phyloP scores from a whole-genome alignment of 352 stramenopile genomes.

The Poterioochromonas sp. region DNA sequence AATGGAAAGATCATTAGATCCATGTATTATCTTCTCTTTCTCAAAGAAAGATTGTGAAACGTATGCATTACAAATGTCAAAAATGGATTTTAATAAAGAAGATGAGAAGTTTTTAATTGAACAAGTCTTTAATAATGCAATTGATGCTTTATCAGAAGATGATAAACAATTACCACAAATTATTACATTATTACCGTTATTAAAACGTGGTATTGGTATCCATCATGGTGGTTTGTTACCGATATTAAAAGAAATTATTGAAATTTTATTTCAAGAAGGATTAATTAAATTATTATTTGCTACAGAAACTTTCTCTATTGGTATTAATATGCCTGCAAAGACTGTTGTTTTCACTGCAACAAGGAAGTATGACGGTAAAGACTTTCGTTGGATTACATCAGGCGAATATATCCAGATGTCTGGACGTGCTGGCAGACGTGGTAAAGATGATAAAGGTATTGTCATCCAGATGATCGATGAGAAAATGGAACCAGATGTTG shows the following conservation, averaged over 20 bases:
- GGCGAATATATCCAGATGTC: conserved; percentile 84
- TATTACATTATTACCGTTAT: conserved; percentile 85
- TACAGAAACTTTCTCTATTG: conserved; percentile 98
- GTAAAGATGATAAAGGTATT: conserved; percentile 90
- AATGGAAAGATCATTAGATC: conserved; percentile 88
- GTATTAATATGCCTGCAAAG: conserved; percentile 97
- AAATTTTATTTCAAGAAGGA: conserved; percentile 83
- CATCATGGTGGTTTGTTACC: conserved; percentile 91
- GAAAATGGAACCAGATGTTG: conserved; percentile 93
- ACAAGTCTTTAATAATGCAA: conserved; percentile 92
- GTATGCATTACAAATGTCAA: conserved; percentile 54
- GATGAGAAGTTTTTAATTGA: conserved; percentile 94
- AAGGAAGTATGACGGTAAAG: conserved; percentile 92
- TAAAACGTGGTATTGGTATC: conserved; percentile 88
- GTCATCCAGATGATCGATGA: conserved; percentile 97
- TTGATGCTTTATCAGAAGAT: conserved; percentile 88
- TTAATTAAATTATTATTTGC: conserved; percentile 75
- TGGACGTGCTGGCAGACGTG: conserved; percentile 88
- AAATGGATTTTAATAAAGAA: conserved; percentile 85
- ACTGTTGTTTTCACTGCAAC: conserved; percentile 94
- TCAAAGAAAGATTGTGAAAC: conserved; percentile 94
- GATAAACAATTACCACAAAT: conserved; percentile 96
- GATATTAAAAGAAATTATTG: conserved; percentile 98
- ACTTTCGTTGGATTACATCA: conserved; percentile 68
- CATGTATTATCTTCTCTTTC: conserved; percentile 99